Conservation (phyloP, 257 asterid genomes). For the Nicotiana benthamiana region DNA sequence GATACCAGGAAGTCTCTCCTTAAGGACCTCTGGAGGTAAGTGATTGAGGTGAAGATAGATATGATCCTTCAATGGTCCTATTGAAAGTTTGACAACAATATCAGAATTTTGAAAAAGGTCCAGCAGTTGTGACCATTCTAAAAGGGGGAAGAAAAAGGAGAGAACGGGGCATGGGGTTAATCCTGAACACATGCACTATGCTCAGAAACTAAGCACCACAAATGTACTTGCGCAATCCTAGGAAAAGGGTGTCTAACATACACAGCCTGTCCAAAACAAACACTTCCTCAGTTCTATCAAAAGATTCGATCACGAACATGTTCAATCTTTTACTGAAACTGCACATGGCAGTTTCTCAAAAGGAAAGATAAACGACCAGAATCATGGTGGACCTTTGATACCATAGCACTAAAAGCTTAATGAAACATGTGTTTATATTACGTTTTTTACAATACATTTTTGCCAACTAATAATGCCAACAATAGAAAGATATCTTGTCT, state of each 20-base stretch:
- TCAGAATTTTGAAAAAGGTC: neutral
- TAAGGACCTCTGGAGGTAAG: conserved; percentile 93
- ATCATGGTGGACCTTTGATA: neutral
- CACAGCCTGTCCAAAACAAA: neutral
- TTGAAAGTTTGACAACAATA: conserved; percentile 1
- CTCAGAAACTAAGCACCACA: neutral
- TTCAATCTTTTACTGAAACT: neutral
- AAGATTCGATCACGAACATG: neutral
- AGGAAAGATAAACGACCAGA: neutral
- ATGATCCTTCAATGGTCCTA: conserved; percentile 92
- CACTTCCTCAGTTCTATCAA: neutral
- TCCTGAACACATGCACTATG: neutral
- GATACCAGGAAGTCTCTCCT: conserved; percentile 98
- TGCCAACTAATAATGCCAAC: neutral
- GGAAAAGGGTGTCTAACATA: neutral
- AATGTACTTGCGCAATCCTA: neutral
- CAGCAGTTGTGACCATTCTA: neutral
- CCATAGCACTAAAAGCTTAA: neutral
- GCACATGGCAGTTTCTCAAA: neutral
- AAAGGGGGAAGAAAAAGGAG: neutral
- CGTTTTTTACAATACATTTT: neutral
- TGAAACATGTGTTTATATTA: neutral
- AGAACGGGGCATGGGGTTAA: neutral
- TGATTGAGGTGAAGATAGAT: conserved; percentile 95
- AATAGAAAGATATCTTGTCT: neutral